Percentiles rank a stretch among this genome's conserved stretches.
Conservation (phyloP, 208 protist species). For the Porcisia deanei region DNA sequence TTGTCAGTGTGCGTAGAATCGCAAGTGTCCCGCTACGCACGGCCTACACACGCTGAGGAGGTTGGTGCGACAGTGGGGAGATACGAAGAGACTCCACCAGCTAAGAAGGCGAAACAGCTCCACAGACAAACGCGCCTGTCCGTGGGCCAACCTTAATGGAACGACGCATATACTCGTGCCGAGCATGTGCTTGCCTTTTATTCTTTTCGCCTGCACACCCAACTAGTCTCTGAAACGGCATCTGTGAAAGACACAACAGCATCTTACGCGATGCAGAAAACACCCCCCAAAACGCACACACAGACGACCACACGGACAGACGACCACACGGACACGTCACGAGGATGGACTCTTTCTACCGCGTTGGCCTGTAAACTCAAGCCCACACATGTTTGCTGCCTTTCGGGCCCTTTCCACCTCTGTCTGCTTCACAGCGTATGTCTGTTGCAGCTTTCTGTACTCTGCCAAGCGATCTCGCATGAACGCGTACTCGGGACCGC, state of each 20-base stretch:
- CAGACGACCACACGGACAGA: not conserved
- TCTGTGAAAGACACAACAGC: not conserved
- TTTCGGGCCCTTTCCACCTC: slow-evolving; percentile 78
- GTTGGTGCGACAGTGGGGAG: too few relatives aligned
- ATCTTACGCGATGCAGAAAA: not conserved
- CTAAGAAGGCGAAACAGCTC: too few relatives aligned
- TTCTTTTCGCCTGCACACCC: not conserved
- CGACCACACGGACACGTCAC: not conserved
- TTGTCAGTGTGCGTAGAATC: too few relatives aligned
- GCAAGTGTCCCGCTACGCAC: too few relatives aligned
- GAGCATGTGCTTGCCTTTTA: too few relatives aligned
- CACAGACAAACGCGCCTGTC: too few relatives aligned
- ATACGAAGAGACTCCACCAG: too few relatives aligned
- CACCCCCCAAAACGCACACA: too few relatives aligned
- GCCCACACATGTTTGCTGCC: slow-evolving; percentile 77
- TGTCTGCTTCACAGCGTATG: slow-evolving; percentile 84
- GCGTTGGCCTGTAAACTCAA: slow-evolving; percentile 83
- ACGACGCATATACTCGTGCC: not conserved
- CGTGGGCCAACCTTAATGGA: not conserved
- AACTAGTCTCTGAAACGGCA: not conserved
- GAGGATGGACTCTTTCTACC: slow-evolving; percentile 16
- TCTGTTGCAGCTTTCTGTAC: slow-evolving; percentile 70
- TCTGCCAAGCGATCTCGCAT: slow-evolving; percentile 60
- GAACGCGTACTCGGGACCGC: slow-evolving; percentile 60
- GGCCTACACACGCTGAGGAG: too few relatives aligned